A percentile compares a stretch with the other conserved stretches of the same genome.
phyloP scores from a whole-genome alignment of 2,329 filamentous ascomycete species.

The Fusarium mexicanum region DNA sequence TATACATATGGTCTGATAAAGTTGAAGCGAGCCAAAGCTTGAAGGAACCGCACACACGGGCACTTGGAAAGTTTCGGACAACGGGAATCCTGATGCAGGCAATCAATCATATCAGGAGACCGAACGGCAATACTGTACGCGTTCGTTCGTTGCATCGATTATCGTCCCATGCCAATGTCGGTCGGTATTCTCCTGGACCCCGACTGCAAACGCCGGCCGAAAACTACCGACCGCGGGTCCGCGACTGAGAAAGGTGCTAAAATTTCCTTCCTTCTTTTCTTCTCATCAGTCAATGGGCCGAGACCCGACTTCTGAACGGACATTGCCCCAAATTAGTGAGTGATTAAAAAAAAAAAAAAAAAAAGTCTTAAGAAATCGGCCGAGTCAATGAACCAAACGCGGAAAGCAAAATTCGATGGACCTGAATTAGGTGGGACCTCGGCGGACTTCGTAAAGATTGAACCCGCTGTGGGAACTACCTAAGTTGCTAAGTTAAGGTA shows the following conservation, averaged over 20 bases:
- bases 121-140: constrained; percentile 17
- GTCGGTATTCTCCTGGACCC: constrained; percentile 16
- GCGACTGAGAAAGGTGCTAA: background rate
- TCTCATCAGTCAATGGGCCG: background rate
- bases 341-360: constrained; percentile 3
- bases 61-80: constrained; percentile 24
- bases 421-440: constrained; percentile 22
- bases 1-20: background rate
- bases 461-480: constrained; percentile 15
- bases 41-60: background rate
- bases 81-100: constrained; percentile 6
- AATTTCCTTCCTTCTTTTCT: background rate
- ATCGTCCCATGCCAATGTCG: constrained; percentile 27
- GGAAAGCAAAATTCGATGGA: constrained; percentile 4
- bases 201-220: constrained; percentile 35
- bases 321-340: constrained; percentile 12
- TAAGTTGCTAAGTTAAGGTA: background rate
- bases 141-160: constrained; percentile 2
- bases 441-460: constrained; percentile 27
- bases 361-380: background rate
- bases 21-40: background rate
- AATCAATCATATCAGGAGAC: constrained; percentile 23
- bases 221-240: constrained; percentile 38
- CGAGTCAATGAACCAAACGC: constrained; percentile 15
- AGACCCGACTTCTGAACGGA: background rate